A percentile compares a stretch with the other conserved stretches of the same genome.
Evolutionary conservation across 2,329 filamentous ascomycete species (phyloP).

Genomic region (Apiospora hydei): DNA sequence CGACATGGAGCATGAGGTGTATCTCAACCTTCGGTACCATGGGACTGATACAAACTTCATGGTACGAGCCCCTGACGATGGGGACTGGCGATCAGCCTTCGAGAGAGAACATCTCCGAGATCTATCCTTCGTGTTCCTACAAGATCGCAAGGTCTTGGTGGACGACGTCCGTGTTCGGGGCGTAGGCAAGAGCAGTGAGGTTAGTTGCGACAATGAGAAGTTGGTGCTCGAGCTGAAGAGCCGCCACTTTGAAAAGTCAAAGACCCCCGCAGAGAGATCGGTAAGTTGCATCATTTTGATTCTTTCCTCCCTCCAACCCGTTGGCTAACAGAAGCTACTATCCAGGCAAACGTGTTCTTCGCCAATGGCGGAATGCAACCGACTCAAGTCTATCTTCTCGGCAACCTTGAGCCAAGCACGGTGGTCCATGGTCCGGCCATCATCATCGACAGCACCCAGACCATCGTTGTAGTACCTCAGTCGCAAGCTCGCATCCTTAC

Average conservation of each 20-base stretch:
- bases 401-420: conserved; percentile 31
- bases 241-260: conserved; percentile 26
- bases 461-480: conserved; percentile 75
- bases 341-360: conserved; percentile 35
- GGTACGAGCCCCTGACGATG: conserved; percentile 25
- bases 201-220: conserved; percentile 34
- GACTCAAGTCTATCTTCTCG: conserved; percentile 39
- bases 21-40: conserved; percentile 34
- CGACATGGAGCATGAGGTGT: conserved; percentile 34
- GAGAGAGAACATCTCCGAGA: conserved; percentile 24
- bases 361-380: conserved; percentile 38
- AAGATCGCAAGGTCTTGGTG: neutral
- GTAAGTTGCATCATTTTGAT: neutral
- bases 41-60: conserved; percentile 27
- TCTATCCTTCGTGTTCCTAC: neutral
- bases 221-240: conserved; percentile 34
- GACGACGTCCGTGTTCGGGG: conserved; percentile 23
- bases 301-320: too few species aligned
- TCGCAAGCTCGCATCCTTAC: conserved; percentile 49
- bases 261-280: conserved; percentile 27
- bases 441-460: conserved; percentile 76
- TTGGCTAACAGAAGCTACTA: neutral
- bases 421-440: conserved; percentile 49
- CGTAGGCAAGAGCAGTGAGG: conserved; percentile 31
- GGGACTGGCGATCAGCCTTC: conserved; percentile 23